A percentile compares a stretch with the other conserved stretches of the same genome.
Evolutionary conservation across 257 asterid genomes (phyloP).

Genomic region (Handroanthus guayacan): DNA sequence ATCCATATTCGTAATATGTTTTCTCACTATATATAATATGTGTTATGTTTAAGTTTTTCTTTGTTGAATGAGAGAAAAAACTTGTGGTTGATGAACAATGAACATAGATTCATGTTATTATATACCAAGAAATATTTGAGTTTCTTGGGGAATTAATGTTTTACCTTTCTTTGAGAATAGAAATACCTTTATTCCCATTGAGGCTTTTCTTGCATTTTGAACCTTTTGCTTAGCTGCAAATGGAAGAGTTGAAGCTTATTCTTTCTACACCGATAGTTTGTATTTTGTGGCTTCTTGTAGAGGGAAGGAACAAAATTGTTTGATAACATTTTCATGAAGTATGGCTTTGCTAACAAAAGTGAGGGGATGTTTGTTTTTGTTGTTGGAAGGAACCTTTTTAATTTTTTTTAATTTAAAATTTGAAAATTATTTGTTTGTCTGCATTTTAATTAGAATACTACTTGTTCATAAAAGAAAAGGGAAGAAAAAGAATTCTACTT

Average conservation of each 20-base stretch:
- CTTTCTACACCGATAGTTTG: slow-evolving; percentile 21
- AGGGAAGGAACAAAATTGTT: slow-evolving; percentile 33
- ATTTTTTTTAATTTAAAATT: too few species aligned
- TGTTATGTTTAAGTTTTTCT: background rate
- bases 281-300: slow-evolving; percentile 26
- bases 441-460: too few species aligned
- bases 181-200: slow-evolving; percentile 36
- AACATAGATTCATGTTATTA: slow-evolving; percentile 22
- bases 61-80: slow-evolving; percentile 4
- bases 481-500: too few species aligned
- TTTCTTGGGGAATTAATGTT: background rate
- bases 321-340: background rate
- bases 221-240: slow-evolving; percentile 13
- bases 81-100: background rate
- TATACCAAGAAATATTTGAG: background rate
- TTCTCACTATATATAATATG: background rate
- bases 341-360: background rate
- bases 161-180: slow-evolving; percentile 36
- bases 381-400: too few species aligned
- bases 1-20: slow-evolving; percentile 36
- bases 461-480: too few species aligned
- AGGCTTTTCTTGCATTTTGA: slow-evolving; percentile 12
- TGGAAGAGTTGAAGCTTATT: slow-evolving; percentile 34
- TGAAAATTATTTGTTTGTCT: too few species aligned
- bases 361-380: too few species aligned